phyloP scores from a whole-genome alignment of 2,329 filamentous ascomycete genomes.

The Sphaerostilbella broomeana region DNA sequence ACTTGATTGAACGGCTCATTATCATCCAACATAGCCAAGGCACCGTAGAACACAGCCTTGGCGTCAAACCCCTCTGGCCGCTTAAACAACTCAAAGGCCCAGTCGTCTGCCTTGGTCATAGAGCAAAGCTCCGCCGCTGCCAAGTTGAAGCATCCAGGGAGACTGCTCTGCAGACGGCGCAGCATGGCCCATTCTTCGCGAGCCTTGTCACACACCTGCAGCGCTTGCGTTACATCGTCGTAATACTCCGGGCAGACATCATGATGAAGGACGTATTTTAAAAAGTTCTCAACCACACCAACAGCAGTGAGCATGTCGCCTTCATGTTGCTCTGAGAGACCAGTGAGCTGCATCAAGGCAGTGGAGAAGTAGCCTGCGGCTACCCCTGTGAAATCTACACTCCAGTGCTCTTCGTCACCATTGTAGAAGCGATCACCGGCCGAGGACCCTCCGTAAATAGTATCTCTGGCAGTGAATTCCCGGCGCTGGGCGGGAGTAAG shows the following conservation, averaged over 20 bases:
- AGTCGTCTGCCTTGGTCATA: slow-evolving; percentile 23
- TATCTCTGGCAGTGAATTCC: slow-evolving; percentile 56
- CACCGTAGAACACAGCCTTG: slow-evolving; percentile 36
- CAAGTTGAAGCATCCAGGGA: slow-evolving; percentile 78
- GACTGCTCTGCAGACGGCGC: slow-evolving; percentile 38
- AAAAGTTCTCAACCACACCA: slow-evolving; percentile 72
- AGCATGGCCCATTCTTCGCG: slow-evolving; percentile 59
- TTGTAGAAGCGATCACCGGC: slow-evolving; percentile 42
- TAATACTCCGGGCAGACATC: slow-evolving; percentile 78
- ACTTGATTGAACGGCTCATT: slow-evolving; percentile 26
- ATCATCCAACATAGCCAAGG: slow-evolving; percentile 34
- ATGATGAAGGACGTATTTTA: slow-evolving; percentile 80
- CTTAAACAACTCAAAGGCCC: slow-evolving; percentile 22
- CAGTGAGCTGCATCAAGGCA: slow-evolving; percentile 46
- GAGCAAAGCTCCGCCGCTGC: slow-evolving; percentile 64
- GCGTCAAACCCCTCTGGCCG: slow-evolving; percentile 37
- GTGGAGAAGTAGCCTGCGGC: slow-evolving; percentile 71
- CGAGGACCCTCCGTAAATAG: slow-evolving; percentile 43
- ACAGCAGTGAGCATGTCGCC: slow-evolving; percentile 51
- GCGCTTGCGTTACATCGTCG: slow-evolving; percentile 58
- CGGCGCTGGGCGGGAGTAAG: slow-evolving; percentile 58
- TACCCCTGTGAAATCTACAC: slow-evolving; percentile 73
- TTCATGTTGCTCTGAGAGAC: slow-evolving; percentile 50
- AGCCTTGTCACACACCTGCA: slow-evolving; percentile 59
- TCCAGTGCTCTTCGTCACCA: slow-evolving; percentile 52